Base-by-base conservation (phyloP, 805 yeast species). In the Pichia cabralensis region DNA sequence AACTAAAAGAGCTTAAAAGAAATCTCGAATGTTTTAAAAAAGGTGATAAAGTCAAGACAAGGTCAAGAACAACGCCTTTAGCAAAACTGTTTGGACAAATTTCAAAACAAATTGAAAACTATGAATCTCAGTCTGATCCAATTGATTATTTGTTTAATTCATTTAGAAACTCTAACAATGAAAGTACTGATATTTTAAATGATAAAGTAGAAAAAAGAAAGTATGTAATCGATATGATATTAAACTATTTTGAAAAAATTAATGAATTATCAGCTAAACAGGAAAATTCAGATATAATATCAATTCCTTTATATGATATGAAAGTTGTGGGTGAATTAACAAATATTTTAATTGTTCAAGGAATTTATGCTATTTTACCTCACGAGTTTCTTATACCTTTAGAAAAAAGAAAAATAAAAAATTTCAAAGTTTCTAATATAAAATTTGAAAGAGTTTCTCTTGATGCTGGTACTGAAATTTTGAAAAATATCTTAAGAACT, bases 261-360 rank as follows among this genome's bases (percentile, higher is more conserved):
- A 74, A 71, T 43, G 30, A 41, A 5, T 38, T 57, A 3, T 58
- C 76, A 4, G 40, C 41, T 1, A 55, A 50, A 30, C 52, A 49
- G 12, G 40, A 50, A n/a, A 36, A 31, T 8, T 28, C 42, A 47
- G 27, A 51, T 58, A 31, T 71, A 32, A 63, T 81, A 9, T 62
- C 80, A 8, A 77, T 89, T 12, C 83, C 96, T 0, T 62, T 89
- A 8, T 86, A 84, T 47, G 97, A 92, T 52, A 76, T 89, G 68
- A 80, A 76, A 50, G 68, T 73, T 4, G 70, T 92, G 36, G 78
- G 80, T 23, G 69, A 65, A 16, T 50, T 89, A 28, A 54, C 80
- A 14, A 80, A 77, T 42, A 38, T 80, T 9, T 62, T 88, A 2
- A 71, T 86, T 0, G 55, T 80, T 2, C 79, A 76, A 43, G 88